Evolutionary conservation across 2,329 filamentous ascomycete genomes (phyloP).

Genomic region (Colletotrichum endophyticum): DNA sequence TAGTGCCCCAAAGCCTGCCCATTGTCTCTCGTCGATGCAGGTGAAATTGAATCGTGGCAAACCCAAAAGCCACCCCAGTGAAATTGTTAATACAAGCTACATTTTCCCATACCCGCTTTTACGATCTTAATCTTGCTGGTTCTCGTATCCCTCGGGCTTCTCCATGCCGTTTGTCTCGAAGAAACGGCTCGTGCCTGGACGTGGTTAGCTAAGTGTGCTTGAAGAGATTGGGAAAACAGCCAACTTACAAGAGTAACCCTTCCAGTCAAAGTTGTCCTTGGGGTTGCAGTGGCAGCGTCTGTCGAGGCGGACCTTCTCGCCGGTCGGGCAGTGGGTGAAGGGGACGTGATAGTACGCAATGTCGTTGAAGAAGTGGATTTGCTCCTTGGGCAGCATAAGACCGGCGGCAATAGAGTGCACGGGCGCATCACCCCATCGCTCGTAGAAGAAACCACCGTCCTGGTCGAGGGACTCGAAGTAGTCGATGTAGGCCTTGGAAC

Average conservation of each 20-base stretch:
- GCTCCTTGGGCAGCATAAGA: constrained; percentile 86
- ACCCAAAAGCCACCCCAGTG: constrained; percentile 9
- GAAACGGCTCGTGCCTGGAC: constrained; percentile 79
- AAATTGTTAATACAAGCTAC: constrained; percentile 18
- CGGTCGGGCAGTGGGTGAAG: constrained; percentile 96
- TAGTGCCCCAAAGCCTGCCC: constrained; percentile 12
- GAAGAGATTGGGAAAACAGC: not conserved
- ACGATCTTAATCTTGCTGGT: constrained; percentile 58
- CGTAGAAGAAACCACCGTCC: constrained; percentile 98
- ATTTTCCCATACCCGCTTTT: not conserved
- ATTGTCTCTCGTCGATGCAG: constrained; percentile 6
- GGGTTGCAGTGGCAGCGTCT: constrained; percentile 95
- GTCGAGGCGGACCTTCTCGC: constrained; percentile 81
- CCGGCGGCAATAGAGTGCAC: constrained; percentile 96
- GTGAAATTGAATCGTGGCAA: constrained; percentile 4
- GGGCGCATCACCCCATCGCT: constrained; percentile 96
- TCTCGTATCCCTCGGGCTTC: constrained; percentile 87
- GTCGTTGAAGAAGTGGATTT: constrained; percentile 99
- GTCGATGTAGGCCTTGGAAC: constrained; percentile 86
- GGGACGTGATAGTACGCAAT: constrained; percentile 98
- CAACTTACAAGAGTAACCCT: constrained; percentile 90
- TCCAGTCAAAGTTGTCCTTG: constrained; percentile 99
- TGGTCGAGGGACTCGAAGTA: constrained; percentile 88
- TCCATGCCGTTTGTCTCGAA: constrained; percentile 82
- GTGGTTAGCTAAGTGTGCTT: not conserved